phyloP scores from a whole-genome alignment of 2,329 filamentous ascomycete genomes.

The Cercospora sp. region DNA sequence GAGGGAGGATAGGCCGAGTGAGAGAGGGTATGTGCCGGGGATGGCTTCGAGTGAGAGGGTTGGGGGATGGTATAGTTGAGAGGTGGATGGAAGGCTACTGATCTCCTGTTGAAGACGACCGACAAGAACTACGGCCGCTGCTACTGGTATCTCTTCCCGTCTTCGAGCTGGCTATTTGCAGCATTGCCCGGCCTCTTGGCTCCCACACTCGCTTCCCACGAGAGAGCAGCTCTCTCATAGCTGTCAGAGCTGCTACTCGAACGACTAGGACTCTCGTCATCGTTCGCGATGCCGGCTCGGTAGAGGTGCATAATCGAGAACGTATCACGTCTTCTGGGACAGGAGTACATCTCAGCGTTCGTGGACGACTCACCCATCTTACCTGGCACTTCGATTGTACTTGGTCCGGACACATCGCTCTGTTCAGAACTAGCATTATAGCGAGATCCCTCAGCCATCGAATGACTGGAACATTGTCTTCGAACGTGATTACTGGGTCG shows the following conservation, averaged over 20 bases:
- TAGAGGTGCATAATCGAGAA: neutral
- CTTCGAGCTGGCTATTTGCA: neutral
- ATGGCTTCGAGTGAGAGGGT: constrained; percentile 14
- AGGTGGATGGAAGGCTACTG: neutral
- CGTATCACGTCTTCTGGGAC: neutral
- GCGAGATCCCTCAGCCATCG: neutral
- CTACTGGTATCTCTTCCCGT: neutral
- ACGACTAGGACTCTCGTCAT: neutral
- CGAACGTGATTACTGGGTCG: neutral
- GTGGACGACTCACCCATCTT: neutral
- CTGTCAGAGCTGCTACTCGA: constrained; percentile 11
- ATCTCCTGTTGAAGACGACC: no score
- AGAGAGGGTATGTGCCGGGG: constrained; percentile 18
- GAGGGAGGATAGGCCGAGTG: constrained; percentile 20
- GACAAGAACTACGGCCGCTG: neutral
- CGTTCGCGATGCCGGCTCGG: neutral
- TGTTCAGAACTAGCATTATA: neutral
- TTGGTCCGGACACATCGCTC: neutral
- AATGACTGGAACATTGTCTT: neutral
- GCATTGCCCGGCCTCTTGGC: neutral
- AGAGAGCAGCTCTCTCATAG: constrained; percentile 5
- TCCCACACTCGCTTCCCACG: constrained; percentile 7
- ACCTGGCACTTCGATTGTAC: neutral
- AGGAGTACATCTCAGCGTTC: neutral
- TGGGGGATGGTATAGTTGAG: constrained; percentile 4